Conservation (phyloP, 139 green algal species). For the Chlamydomonas sp. region DNA sequence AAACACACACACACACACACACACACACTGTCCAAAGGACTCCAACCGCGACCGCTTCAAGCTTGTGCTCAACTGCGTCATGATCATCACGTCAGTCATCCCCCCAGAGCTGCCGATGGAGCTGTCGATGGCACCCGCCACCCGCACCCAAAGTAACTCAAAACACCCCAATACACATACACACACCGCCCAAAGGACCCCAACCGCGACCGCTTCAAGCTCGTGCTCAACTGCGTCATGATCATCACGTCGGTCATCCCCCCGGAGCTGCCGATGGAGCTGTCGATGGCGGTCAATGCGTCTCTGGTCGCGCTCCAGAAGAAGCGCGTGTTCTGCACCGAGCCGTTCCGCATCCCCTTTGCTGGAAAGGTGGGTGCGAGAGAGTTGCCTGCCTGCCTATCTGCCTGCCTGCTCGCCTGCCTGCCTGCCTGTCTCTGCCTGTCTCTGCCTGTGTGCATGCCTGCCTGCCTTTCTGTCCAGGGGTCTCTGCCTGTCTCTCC, state of each 20-base stretch:
- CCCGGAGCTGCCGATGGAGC: conserved; percentile 73
- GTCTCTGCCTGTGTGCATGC: not conserved
- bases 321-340: conserved; percentile 89
- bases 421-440: not conserved
- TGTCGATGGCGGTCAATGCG: conserved; percentile 79
- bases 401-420: not conserved
- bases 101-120: conserved; percentile 76
- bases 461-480: not conserved
- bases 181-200: too few species aligned
- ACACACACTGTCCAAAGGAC: too few species aligned
- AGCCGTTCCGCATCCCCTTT: conserved; percentile 95
- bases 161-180: too few species aligned
- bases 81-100: conserved; percentile 97
- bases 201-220: conserved; percentile 88
- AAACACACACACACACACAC: too few species aligned
- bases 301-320: conserved; percentile 51
- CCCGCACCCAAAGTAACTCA: too few species aligned
- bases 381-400: not conserved
- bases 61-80: conserved; percentile 94
- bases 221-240: conserved; percentile 95
- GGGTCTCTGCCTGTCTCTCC: too few species aligned
- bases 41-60: conserved; percentile 87
- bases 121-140: conserved; percentile 76
- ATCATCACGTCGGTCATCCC: conserved; percentile 95
- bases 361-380: conserved; percentile 70